Evolutionary conservation across 2,329 filamentous ascomycete genomes (phyloP).

Genomic region (Zarea fungicola): DNA sequence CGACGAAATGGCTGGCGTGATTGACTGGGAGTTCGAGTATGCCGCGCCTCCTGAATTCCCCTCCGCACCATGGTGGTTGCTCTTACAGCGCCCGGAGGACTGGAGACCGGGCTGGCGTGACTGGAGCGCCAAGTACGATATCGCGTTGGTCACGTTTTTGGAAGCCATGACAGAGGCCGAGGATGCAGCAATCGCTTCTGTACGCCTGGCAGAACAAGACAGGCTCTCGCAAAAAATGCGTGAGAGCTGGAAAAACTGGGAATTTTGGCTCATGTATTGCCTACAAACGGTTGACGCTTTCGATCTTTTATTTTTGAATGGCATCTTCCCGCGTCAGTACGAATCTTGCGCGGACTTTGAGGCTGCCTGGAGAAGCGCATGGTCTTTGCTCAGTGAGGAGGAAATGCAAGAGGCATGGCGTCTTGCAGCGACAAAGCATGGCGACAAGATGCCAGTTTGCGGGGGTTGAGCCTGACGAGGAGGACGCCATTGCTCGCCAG

Average conservation of each 20-base stretch:
- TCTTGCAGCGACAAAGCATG: too few relatives aligned
- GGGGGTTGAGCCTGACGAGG: too few relatives aligned
- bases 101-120: not conserved
- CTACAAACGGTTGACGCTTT: not conserved
- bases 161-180: not conserved
- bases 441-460: too few relatives aligned
- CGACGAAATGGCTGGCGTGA: not conserved
- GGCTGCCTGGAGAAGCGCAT: not conserved
- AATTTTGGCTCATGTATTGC: slow-evolving; percentile 2
- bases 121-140: not conserved
- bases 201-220: not conserved
- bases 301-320: not conserved
- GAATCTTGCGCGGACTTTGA: not conserved
- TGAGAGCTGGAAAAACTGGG: not conserved
- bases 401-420: too few relatives aligned
- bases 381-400: too few relatives aligned
- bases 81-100: not conserved
- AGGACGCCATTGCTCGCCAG: too few relatives aligned
- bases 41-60: not conserved
- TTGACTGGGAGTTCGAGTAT: not conserved
- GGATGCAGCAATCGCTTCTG: not conserved
- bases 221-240: not conserved
- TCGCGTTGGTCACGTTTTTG: not conserved
- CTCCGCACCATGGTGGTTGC: not conserved
- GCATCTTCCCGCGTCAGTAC: not conserved